Evolutionary conservation across 345 rosid genomes (phyloP), one percentile per base, ranked within the genome.

Genomic region (Crucihimalaya himalaica): DNA sequence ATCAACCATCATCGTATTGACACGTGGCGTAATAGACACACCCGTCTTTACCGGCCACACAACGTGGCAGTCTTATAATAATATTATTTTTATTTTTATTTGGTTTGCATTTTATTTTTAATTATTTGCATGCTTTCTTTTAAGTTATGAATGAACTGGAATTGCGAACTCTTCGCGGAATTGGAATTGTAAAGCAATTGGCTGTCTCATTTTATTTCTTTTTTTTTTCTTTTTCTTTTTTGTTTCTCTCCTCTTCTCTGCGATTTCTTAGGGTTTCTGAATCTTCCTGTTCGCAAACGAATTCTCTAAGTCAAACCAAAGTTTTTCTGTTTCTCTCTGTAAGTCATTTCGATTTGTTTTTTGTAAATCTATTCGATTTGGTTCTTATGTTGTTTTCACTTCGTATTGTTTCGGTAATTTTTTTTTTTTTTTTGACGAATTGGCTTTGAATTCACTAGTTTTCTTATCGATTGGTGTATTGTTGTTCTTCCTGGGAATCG

Each of bases 251-350:
- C 15, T 73, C 68, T 10, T 76, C 62, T 68, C 66, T 50, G 80
- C 71, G 66, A 77, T 11, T 70, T 70, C 75, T 57, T 64, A 70
- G 80, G 80, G 71, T 76, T 70, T 70, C 66, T 63, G 46, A 28
- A 61, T 28, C 71, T 55, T 68, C 75, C 58, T 29, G 1, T 58
- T 48, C 68, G 20, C 20, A 70, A 63, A 16, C 60, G 66, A 63
- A 7, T 69, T 47, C 71, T 76, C 70, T 54, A 47, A 77, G 80
- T 77, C 80, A 77, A 76, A 70, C 13, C 66, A 27, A 63, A 70
- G 59, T 55, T 53, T 69, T 46, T 20, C 39, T 65, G 58, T 76
- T 70, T 76, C 25, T 63, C 50, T 52, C 2, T 63, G 80, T 77
- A 77, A 70, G 80, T 64, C 66, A 70, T 57, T 35, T 19, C 43